Evolutionary conservation across 495 filamentous ascomycete genomes (phyloP).

Genomic region (Parathielavia hyrcaniae): DNA sequence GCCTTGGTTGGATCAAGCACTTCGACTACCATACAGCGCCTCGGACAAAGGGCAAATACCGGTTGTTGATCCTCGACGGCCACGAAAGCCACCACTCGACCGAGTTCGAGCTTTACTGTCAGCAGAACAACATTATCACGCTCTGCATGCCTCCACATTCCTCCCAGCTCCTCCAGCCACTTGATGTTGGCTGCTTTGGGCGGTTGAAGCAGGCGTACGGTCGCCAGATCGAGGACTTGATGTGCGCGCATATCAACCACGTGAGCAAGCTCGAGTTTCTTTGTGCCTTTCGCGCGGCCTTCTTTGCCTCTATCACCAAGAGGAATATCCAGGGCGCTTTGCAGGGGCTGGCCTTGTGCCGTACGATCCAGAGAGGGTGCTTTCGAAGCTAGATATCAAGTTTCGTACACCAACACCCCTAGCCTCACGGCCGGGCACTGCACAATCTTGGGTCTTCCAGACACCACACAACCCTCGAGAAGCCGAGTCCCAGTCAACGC

Average conservation of each 20-base stretch:
- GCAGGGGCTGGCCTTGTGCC: constrained; percentile 4
- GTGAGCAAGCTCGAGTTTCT: neutral
- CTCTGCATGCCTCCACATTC: too few species aligned
- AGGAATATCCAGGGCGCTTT: neutral
- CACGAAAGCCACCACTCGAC: constrained; percentile 18
- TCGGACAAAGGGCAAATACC: constrained; percentile 9
- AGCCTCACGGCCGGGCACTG: neutral
- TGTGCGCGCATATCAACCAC: neutral
- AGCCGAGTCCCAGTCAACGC: neutral
- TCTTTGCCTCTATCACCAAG: too few species aligned
- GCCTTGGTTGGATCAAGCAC: constrained; percentile 12
- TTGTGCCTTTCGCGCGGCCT: neutral
- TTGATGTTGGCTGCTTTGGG: too few species aligned
- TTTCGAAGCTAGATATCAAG: neutral
- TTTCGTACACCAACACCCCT: neutral
- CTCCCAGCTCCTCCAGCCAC: too few species aligned
- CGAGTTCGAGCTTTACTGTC: constrained; percentile 25
- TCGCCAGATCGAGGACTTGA: too few species aligned
- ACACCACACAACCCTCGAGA: neutral
- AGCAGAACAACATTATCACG: constrained; percentile 24
- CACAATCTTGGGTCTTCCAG: constrained; percentile 1
- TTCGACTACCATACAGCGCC: constrained; percentile 9
- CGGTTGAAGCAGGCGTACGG: neutral
- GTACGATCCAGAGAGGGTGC: neutral
- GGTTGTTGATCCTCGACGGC: constrained; percentile 23